Evolutionary conservation across 2,329 filamentous ascomycete genomes (phyloP).

Genomic region (Hymenoscyphus fructigenus): DNA sequence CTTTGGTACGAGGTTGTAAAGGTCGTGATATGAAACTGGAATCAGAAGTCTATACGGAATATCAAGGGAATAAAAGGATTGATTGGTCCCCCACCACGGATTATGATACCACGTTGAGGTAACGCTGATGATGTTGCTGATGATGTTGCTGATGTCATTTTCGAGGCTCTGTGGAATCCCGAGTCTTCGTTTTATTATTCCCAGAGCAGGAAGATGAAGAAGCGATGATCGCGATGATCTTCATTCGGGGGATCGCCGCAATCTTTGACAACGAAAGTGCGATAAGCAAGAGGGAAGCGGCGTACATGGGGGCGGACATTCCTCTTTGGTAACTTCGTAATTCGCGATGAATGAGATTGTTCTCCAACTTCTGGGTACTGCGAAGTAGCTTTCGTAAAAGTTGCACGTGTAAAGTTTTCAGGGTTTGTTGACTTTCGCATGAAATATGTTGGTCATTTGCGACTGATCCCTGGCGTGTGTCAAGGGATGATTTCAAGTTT

Average conservation of each 20-base stretch:
- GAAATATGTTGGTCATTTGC: not conserved
- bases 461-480: not conserved
- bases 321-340: not conserved
- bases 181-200: not conserved
- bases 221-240: not conserved
- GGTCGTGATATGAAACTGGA: too few relatives aligned
- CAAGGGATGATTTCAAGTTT: not conserved
- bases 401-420: not conserved
- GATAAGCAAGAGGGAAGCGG: constrained; percentile 1
- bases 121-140: not conserved
- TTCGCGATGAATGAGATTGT: not conserved
- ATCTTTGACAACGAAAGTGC: not conserved
- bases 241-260: not conserved
- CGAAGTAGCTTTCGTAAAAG: not conserved
- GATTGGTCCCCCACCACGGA: not conserved
- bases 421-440: not conserved
- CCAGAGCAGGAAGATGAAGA: not conserved
- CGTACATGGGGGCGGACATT: not conserved
- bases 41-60: not conserved
- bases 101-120: not conserved
- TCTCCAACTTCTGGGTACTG: too few relatives aligned
- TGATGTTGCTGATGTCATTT: not conserved
- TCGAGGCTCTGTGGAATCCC: not conserved
- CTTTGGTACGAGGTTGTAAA: too few relatives aligned
- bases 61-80: not conserved